These are phyloP conservation scores for Tetrapisispora nanseiensis DNA, from an alignment of 805 yeast genomes.

Conservation along the genomic window DNA sequence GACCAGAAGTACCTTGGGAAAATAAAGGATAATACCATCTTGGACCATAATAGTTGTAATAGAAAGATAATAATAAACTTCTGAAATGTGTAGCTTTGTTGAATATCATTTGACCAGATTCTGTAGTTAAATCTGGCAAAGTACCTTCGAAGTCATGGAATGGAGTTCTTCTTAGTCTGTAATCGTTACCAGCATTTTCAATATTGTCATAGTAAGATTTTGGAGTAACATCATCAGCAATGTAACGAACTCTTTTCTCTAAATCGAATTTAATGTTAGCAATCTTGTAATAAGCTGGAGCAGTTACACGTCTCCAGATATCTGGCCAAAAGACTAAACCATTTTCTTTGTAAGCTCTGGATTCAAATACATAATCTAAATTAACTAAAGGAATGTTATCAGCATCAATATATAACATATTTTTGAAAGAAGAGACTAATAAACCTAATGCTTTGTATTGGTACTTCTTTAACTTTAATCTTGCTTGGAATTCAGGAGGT, in stretches of 20 bases:
- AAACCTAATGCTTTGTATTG: conserved; percentile 68
- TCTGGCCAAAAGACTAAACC: conserved; percentile 70
- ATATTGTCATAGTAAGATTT: conserved; percentile 8
- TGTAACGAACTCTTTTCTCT: conserved; percentile 28
- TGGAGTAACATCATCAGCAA: conserved; percentile 20
- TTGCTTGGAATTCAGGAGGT: conserved; percentile 36
- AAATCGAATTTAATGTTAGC: conserved; percentile 33
- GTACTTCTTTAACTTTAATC: conserved; percentile 40
- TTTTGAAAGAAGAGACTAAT: conserved; percentile 65
- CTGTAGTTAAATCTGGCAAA: conserved; percentile 57
- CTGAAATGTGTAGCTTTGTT: conserved; percentile 50
- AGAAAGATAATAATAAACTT: conserved; percentile 49
- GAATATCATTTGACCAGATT: conserved; percentile 59
- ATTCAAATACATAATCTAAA: conserved; percentile 37
- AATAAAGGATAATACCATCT: conserved; percentile 55
- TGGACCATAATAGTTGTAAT: conserved; percentile 62
- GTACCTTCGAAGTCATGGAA: conserved; percentile 57
- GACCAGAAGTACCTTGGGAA: conserved; percentile 67
- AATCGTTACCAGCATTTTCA: conserved; percentile 2
- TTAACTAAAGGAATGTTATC: conserved; percentile 51
- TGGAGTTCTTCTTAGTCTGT: conserved; percentile 27
- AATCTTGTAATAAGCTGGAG: conserved; percentile 50
- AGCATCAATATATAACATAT: conserved; percentile 64
- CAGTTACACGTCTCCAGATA: conserved; percentile 61
- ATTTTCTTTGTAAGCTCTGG: conserved; percentile 36